phyloP scores from a whole-genome alignment of 2,329 filamentous ascomycete species.

The Kalaharituber pfeilii region DNA sequence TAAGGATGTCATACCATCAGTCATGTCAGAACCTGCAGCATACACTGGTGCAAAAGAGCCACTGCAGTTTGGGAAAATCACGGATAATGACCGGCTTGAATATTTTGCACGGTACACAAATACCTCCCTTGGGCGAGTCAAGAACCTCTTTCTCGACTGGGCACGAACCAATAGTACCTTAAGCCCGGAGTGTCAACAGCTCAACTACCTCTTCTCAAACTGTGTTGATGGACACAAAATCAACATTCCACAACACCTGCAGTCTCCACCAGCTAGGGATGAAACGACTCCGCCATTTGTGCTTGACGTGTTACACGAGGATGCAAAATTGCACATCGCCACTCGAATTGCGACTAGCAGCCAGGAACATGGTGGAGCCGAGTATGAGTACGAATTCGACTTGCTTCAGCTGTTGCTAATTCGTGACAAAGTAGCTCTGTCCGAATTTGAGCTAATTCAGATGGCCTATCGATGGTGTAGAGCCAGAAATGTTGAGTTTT shows the following conservation, averaged over 20 bases:
- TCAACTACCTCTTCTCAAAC: constrained; percentile 30
- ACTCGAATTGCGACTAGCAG: neutral
- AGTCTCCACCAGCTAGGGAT: constrained; percentile 22
- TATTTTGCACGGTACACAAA: constrained; percentile 30
- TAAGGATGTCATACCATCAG: constrained; percentile 27
- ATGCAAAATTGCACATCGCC: constrained; percentile 19
- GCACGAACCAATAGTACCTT: constrained; percentile 27
- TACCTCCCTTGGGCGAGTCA: constrained; percentile 28
- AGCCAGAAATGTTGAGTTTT: constrained; percentile 21
- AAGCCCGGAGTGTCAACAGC: constrained; percentile 28
- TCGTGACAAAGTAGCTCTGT: constrained; percentile 26
- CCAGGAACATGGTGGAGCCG: neutral
- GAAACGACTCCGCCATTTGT: constrained; percentile 24
- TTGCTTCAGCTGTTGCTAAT: constrained; percentile 25
- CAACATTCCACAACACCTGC: constrained; percentile 25
- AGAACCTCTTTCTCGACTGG: constrained; percentile 31
- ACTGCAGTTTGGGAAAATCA: constrained; percentile 26
- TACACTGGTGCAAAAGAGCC: constrained; percentile 30
- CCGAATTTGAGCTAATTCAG: constrained; percentile 28
- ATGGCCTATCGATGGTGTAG: constrained; percentile 27
- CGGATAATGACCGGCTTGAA: constrained; percentile 27
- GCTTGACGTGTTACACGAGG: constrained; percentile 27
- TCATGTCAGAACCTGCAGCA: constrained; percentile 26
- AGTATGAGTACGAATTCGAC: constrained; percentile 21
- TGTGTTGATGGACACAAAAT: constrained; percentile 31